Conservation (phyloP, 257 asterid genomes). For the Linderniella brevidens region DNA sequence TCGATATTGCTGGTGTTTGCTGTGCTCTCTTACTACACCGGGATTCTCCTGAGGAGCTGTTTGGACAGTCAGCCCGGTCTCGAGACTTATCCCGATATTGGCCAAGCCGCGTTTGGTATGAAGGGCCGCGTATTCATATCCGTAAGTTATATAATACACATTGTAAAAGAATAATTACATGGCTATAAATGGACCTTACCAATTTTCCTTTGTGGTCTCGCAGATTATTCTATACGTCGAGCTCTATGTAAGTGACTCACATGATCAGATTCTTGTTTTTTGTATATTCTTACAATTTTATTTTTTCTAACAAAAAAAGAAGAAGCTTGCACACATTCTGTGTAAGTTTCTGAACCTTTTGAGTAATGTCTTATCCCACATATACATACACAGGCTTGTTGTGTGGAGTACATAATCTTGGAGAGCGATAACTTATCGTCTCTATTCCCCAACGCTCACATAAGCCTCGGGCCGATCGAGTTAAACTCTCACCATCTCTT, state of each 20-base stretch:
- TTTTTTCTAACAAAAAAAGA: too few relatives aligned
- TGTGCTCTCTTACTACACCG: constrained; percentile 73
- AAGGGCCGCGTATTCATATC: constrained; percentile 70
- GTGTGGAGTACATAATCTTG: constrained; percentile 77
- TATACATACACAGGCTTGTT: constrained; percentile 43
- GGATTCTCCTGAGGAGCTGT: constrained; percentile 66
- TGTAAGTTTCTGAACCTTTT: neutral
- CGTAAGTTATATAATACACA: constrained; percentile 26
- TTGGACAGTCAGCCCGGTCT: constrained; percentile 96
- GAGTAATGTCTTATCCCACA: neutral
- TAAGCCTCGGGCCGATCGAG: constrained; percentile 38
- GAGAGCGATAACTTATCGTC: constrained; percentile 86
- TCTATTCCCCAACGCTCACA: constrained; percentile 69
- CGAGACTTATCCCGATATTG: constrained; percentile 89
- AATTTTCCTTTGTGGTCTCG: constrained; percentile 18
- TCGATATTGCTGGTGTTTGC: constrained; percentile 57
- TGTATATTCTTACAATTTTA: neutral
- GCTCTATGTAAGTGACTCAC: constrained; percentile 64
- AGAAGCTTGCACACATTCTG: neutral
- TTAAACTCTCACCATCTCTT: constrained; percentile 52
- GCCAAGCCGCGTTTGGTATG: constrained; percentile 93
- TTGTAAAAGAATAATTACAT: neutral
- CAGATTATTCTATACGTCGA: constrained; percentile 83
- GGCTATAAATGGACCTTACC: neutral
- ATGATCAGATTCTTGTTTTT: neutral